A percentile compares a stretch with the other conserved stretches of the same genome.
Evolutionary conservation across 768 basidiomycete genomes (phyloP).

Genomic region (Termitomyces bulborhizus): DNA sequence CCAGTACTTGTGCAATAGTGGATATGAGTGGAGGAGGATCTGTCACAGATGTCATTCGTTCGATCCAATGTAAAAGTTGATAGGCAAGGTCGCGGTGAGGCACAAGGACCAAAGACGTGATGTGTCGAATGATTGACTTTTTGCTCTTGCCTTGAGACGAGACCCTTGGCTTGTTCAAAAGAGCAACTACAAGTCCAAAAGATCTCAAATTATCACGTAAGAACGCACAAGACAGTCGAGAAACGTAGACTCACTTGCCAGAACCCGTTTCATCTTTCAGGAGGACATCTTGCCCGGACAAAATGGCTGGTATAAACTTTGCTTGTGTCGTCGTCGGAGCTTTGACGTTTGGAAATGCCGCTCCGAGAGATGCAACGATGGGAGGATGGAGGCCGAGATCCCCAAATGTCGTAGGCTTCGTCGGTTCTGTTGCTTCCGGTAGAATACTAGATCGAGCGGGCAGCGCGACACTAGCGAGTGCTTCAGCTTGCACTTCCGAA

Average conservation of each 20-base stretch:
- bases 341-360: slow-evolving; percentile 57
- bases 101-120: slow-evolving; percentile 57
- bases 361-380: slow-evolving; percentile 42
- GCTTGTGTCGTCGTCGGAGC: slow-evolving; percentile 55
- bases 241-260: slow-evolving; percentile 56
- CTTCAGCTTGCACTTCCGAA: slow-evolving; percentile 15
- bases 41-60: slow-evolving; percentile 36
- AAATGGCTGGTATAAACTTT: slow-evolving; percentile 55
- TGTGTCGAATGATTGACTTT: slow-evolving; percentile 20
- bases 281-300: slow-evolving; percentile 52
- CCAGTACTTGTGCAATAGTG: slow-evolving; percentile 53
- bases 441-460: not conserved
- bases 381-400: slow-evolving; percentile 45
- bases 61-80: slow-evolving; percentile 63
- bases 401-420: slow-evolving; percentile 31
- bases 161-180: slow-evolving; percentile 50
- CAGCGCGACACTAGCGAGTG: not conserved
- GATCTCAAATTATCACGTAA: slow-evolving; percentile 38
- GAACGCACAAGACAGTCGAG: slow-evolving; percentile 1
- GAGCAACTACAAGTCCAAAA: slow-evolving; percentile 61
- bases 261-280: slow-evolving; percentile 70
- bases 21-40: slow-evolving; percentile 26
- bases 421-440: not conserved
- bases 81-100: slow-evolving; percentile 70
- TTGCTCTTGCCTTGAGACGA: slow-evolving; percentile 17